phyloP scores from a whole-genome alignment of 805 yeast species.

The Huiozyma naganishii region DNA sequence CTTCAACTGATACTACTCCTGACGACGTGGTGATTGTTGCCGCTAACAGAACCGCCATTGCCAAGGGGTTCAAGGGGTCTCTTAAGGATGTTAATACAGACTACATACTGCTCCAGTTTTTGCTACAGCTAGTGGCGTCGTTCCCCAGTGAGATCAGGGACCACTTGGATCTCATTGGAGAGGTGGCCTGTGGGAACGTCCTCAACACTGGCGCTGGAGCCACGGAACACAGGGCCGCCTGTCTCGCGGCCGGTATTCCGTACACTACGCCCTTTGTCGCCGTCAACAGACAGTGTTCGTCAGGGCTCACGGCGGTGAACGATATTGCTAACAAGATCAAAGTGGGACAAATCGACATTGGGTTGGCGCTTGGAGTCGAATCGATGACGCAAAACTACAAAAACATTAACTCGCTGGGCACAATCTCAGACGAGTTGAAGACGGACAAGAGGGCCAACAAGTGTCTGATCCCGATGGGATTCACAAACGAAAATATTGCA shows the following conservation, averaged over 20 bases:
- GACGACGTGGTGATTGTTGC: slow-evolving; percentile 86
- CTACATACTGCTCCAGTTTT: slow-evolving; percentile 57
- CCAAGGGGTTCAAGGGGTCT: slow-evolving; percentile 78
- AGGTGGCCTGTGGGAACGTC: slow-evolving; percentile 85
- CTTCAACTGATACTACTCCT: slow-evolving; percentile 31
- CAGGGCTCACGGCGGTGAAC: slow-evolving; percentile 84
- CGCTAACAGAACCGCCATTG: slow-evolving; percentile 84
- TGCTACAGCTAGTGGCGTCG: slow-evolving; percentile 49
- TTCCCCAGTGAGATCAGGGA: slow-evolving; percentile 32
- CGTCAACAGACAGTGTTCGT: slow-evolving; percentile 88
- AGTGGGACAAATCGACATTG: slow-evolving; percentile 82
- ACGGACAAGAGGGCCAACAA: slow-evolving; percentile 42
- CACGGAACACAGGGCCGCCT: slow-evolving; percentile 87
- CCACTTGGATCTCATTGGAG: slow-evolving; percentile 57
- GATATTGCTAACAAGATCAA: slow-evolving; percentile 83
- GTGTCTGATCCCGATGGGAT: slow-evolving; percentile 93
- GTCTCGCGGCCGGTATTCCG: slow-evolving; percentile 85
- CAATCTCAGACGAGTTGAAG: slow-evolving; percentile 41
- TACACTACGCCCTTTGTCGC: slow-evolving; percentile 68
- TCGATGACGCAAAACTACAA: slow-evolving; percentile 88
- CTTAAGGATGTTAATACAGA: slow-evolving; percentile 79
- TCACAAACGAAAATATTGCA: slow-evolving; percentile 88
- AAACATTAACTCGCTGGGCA: slow-evolving; percentile 54
- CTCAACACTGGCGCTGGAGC: slow-evolving; percentile 91
- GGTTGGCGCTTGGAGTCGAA: slow-evolving; percentile 88